Evolutionary conservation across 257 asterid species (phyloP).

Genomic region (Solanum habrochaites): DNA sequence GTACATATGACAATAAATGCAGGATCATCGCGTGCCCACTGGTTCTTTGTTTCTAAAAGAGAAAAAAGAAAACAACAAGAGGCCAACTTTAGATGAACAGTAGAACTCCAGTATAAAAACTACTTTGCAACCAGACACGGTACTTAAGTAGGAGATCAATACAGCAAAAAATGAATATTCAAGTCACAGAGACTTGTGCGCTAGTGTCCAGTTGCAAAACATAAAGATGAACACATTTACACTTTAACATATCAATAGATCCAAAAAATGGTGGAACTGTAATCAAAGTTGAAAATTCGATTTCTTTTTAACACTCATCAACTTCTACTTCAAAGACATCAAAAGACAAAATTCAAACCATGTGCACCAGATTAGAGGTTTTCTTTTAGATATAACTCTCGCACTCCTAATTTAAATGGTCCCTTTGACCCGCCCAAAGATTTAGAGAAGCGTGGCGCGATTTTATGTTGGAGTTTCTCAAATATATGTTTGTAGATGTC

Average conservation of each 20-base stretch:
- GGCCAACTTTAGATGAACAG: background rate
- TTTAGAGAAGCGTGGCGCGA: background rate
- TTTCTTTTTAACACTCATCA: background rate
- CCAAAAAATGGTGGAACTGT: background rate
- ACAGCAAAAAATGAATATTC: background rate
- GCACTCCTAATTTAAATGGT: background rate
- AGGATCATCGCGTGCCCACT: conserved; percentile 99
- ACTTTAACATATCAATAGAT: background rate
- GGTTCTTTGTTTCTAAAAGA: conserved; percentile 90
- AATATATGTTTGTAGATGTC: background rate
- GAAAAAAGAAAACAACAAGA: background rate
- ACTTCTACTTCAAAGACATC: background rate
- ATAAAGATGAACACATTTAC: background rate
- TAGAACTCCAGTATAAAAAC: background rate
- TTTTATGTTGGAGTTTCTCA: background rate
- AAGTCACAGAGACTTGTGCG: background rate
- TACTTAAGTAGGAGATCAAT: background rate
- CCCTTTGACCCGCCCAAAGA: background rate
- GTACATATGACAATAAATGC: conserved; percentile 89
- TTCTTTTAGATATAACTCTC: background rate
- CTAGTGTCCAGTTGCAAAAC: background rate
- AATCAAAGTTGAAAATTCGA: background rate
- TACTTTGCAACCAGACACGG: background rate
- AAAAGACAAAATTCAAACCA: background rate
- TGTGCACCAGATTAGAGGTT: background rate